These are phyloP conservation scores for Hypoxylon lienhwacheense DNA, from an alignment of 495 filamentous ascomycete species.

Conservation along the genomic window DNA sequence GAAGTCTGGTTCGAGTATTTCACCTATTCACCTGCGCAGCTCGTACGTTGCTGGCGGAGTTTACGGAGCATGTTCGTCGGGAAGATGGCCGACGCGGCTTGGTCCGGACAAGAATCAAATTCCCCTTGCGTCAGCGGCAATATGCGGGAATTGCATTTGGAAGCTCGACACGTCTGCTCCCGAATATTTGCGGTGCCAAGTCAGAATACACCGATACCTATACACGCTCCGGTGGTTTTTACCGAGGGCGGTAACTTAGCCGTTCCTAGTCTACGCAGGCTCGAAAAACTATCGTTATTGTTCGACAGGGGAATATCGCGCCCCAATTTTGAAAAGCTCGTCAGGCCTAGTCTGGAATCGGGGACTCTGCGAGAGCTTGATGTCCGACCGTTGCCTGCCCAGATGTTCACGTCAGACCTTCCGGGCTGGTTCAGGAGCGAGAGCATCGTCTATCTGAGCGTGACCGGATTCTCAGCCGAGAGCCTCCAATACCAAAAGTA, in stretches of 20 bases:
- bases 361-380: slow-evolving; percentile 31
- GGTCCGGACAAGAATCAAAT: too few relatives aligned
- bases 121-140: slow-evolving; percentile 1
- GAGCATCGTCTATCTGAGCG: slow-evolving; percentile 21
- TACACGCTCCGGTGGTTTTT: not conserved
- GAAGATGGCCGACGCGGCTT: not conserved
- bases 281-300: slow-evolving; percentile 27
- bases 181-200: too few relatives aligned
- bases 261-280: slow-evolving; percentile 3
- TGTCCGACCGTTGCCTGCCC: slow-evolving; percentile 13
- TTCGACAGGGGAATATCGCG: not conserved
- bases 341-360: slow-evolving; percentile 32
- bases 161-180: not conserved
- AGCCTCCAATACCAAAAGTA: not conserved
- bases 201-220: too few relatives aligned
- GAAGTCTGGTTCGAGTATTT: slow-evolving; percentile 28
- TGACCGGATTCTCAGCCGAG: slow-evolving; percentile 15
- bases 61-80: slow-evolving; percentile 28
- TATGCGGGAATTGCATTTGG: slow-evolving; percentile 25
- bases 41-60: slow-evolving; percentile 13
- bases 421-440: slow-evolving; percentile 31
- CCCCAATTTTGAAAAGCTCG: slow-evolving; percentile 6
- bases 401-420: not conserved
- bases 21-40: not conserved
- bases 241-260: not conserved